Percentiles rank a stretch among this genome's conserved stretches.
Conservation (phyloP, 2,329 filamentous ascomycete species). For the Aspergillus ustus region DNA sequence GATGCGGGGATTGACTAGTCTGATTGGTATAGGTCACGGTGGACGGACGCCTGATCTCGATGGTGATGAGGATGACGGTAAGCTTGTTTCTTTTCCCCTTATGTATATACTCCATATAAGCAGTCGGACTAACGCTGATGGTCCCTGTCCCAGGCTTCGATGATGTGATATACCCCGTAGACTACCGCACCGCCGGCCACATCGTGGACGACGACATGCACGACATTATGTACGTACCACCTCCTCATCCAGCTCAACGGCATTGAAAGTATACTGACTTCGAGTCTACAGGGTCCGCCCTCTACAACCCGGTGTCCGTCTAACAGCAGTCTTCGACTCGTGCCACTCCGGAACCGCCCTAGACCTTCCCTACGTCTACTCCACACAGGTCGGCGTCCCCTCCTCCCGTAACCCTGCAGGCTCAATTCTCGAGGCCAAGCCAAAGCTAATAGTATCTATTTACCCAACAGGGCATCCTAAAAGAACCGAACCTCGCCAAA, state of each 20-base stretch:
- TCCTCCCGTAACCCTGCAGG: background rate
- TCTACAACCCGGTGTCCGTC: slow-evolving; percentile 82
- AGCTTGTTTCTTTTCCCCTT: background rate
- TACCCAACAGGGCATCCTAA: slow-evolving; percentile 58
- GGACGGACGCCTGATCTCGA: slow-evolving; percentile 75
- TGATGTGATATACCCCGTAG: slow-evolving; percentile 78
- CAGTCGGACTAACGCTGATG: background rate
- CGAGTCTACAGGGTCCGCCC: slow-evolving; percentile 62
- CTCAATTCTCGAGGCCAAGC: background rate
- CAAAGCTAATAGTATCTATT: background rate
- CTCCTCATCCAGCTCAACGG: too few species aligned
- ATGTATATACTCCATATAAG: too few species aligned
- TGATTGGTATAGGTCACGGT: slow-evolving; percentile 62
- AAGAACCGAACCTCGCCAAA: slow-evolving; percentile 70
- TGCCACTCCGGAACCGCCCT: slow-evolving; percentile 70
- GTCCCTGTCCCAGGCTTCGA: slow-evolving; percentile 58
- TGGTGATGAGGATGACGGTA: slow-evolving; percentile 74
- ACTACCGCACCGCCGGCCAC: slow-evolving; percentile 70
- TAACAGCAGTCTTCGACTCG: slow-evolving; percentile 71
- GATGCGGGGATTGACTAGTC: too few species aligned
- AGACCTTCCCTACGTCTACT: slow-evolving; percentile 71
- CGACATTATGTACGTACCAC: slow-evolving; percentile 60
- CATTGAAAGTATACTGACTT: background rate
- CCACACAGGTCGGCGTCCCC: slow-evolving; percentile 52
- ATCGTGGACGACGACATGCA: slow-evolving; percentile 82